Conservation (phyloP, 768 basidiomycete genomes). For the Leccinum disarticulatum region DNA sequence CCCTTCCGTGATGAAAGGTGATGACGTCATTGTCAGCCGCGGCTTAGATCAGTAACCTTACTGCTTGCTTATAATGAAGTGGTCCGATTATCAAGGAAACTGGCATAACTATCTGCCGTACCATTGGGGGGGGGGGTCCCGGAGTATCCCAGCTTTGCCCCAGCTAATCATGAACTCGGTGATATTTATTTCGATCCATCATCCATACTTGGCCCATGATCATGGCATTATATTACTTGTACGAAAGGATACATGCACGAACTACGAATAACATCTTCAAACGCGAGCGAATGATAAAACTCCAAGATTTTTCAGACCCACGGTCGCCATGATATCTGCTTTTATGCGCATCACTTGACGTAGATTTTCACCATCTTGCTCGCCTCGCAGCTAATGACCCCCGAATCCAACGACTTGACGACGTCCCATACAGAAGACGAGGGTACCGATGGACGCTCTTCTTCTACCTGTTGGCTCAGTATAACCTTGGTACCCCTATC, state of each 20-base stretch:
- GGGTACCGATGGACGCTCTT: background rate
- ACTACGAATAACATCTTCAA: background rate
- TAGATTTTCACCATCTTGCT: background rate
- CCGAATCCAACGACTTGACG: background rate
- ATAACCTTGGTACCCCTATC: conserved; percentile 45
- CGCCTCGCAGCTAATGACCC: background rate
- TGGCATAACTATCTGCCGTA: no score
- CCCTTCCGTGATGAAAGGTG: no score
- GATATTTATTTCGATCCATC: no score
- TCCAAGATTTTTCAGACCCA: background rate
- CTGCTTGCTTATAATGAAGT: no score
- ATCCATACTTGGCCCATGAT: no score
- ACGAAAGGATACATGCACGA: background rate
- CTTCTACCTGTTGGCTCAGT: conserved; percentile 34
- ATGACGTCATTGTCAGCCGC: no score
- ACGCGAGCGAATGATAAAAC: background rate
- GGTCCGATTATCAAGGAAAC: no score
- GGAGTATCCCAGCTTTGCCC: no score
- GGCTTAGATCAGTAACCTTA: no score
- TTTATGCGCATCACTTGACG: background rate
- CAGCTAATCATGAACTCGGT: no score
- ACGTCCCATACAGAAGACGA: background rate
- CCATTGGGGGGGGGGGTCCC: no score
- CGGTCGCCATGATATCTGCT: background rate
- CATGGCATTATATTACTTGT: background rate